A percentile compares a stretch with the other conserved stretches of the same genome.
Conservation (phyloP, 2,329 filamentous ascomycete genomes). For the Cucurbitaria berberidis region DNA sequence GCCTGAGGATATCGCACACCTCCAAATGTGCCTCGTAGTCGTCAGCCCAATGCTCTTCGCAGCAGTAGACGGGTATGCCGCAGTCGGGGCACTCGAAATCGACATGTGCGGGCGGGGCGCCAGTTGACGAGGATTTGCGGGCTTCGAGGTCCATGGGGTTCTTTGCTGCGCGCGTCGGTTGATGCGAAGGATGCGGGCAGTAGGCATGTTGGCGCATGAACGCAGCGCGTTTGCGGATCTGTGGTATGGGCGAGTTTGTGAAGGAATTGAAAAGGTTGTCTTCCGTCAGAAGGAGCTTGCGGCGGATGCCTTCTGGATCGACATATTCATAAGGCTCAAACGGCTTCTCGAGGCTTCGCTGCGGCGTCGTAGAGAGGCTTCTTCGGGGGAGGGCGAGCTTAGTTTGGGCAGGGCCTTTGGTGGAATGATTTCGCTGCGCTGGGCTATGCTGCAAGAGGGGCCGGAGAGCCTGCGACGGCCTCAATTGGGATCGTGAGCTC, state of each 20-base stretch:
- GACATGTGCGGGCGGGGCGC: constrained; percentile 77
- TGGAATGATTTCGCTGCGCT: constrained; percentile 41
- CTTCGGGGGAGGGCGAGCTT: constrained; percentile 36
- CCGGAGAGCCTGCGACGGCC: constrained; percentile 28
- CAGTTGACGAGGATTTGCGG: constrained; percentile 61
- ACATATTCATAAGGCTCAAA: constrained; percentile 47
- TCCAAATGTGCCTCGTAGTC: constrained; percentile 93
- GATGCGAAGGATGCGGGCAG: constrained; percentile 89
- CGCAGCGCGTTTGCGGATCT: constrained; percentile 84
- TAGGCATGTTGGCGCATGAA: constrained; percentile 93
- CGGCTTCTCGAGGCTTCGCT: constrained; percentile 31
- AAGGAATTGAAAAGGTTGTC: constrained; percentile 95
- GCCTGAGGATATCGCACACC: constrained; percentile 86
- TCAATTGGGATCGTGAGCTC: constrained; percentile 35
- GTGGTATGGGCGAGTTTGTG: constrained; percentile 83
- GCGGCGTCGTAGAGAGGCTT: constrained; percentile 40
- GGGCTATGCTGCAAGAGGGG: constrained; percentile 30
- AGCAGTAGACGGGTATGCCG: constrained; percentile 91
- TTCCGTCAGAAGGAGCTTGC: constrained; percentile 61
- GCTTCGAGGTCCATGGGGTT: constrained; percentile 69
- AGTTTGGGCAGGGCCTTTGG: constrained; percentile 34
- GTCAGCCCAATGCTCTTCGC: constrained; percentile 92
- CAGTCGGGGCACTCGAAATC: constrained; percentile 96
- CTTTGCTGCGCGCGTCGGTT: constrained; percentile 71
- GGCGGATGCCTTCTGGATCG: constrained; percentile 41